These are phyloP conservation scores for Gossypium trilobum DNA, from an alignment of 441 rosid genomes.

Conservation along the genomic window DNA sequence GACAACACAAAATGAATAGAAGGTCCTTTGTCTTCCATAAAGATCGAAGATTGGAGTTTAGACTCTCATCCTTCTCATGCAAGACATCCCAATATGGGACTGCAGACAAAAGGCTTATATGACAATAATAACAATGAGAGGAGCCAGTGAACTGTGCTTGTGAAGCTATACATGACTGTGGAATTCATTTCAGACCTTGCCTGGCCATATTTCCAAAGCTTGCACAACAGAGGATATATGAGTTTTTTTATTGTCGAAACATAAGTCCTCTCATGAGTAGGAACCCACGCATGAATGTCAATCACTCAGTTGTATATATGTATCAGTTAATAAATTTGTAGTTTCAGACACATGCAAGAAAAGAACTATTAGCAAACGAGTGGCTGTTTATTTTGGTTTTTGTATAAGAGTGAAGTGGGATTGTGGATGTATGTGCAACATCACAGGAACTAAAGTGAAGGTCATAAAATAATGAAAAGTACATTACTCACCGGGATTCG, in stretches of 20 bases:
- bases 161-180: not conserved
- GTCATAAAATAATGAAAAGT: not conserved
- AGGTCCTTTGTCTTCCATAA: not conserved
- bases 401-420: not conserved
- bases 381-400: not conserved
- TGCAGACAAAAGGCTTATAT: not conserved
- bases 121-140: not conserved
- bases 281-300: not conserved
- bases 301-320: not conserved
- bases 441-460: not conserved
- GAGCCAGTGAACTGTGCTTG: not conserved
- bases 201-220: not conserved
- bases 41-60: not conserved
- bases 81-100: not conserved
- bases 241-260: not conserved
- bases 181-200: not conserved
- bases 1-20: not conserved
- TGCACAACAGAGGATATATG: not conserved
- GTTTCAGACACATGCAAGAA: not conserved
- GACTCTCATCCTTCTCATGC: not conserved
- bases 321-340: not conserved
- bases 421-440: not conserved
- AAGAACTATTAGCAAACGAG: not conserved
- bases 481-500: conserved; percentile 37
- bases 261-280: not conserved